Conservation (phyloP, 345 rosid genomes). For the Aurinia saxatilis region DNA sequence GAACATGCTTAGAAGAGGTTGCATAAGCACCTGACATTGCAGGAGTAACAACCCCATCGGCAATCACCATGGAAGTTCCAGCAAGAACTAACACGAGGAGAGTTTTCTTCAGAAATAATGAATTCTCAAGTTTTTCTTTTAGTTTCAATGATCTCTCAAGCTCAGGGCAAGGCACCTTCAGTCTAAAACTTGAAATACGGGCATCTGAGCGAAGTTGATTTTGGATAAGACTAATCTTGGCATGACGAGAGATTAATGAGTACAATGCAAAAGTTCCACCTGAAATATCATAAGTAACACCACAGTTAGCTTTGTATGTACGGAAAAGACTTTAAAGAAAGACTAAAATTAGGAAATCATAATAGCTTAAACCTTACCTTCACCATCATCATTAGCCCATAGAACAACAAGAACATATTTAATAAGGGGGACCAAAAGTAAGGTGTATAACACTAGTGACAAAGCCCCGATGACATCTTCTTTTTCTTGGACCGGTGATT, state of each 20-base stretch:
- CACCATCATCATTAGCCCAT: conserved; percentile 99
- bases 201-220: conserved; percentile 97
- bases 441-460: conserved; percentile 79
- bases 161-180: conserved; percentile 95
- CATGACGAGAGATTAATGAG: conserved; percentile 92
- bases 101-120: conserved; percentile 63
- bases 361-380: conserved; percentile 49
- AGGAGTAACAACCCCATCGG: conserved; percentile 95
- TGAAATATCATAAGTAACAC: conserved; percentile 22
- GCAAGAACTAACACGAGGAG: conserved; percentile 87
- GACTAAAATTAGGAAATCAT: background rate
- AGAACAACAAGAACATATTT: conserved; percentile 96
- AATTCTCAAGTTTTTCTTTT: conserved; percentile 87
- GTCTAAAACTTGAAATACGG: conserved; percentile 92
- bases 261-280: conserved; percentile 99
- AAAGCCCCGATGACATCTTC: conserved; percentile 96
- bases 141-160: conserved; percentile 94
- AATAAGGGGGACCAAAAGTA: conserved; percentile 79
- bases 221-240: conserved; percentile 93
- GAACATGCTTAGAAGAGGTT: conserved; percentile 14
- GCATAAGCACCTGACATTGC: conserved; percentile 89
- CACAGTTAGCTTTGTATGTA: background rate
- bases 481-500: conserved; percentile 67
- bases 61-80: conserved; percentile 97
- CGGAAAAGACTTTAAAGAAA: background rate